phyloP scores from a whole-genome alignment of 306 rosid genomes.

The Dryas octopetala region DNA sequence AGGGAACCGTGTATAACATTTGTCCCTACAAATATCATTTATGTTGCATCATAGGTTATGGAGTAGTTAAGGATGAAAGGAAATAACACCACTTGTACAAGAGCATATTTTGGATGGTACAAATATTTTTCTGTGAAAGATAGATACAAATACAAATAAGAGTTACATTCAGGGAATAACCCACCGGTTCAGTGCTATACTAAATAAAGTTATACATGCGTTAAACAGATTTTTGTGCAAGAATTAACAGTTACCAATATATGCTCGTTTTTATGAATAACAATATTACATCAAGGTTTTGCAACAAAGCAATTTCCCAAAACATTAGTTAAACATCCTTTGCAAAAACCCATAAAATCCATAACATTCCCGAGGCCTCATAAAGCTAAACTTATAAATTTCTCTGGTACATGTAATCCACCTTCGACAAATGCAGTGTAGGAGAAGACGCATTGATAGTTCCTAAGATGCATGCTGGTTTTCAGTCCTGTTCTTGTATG shows the following conservation, averaged over 20 bases:
- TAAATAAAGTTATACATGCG: neutral
- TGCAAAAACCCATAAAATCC: neutral
- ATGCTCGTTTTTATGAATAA: neutral
- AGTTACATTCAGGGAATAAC: no score
- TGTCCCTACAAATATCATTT: neutral
- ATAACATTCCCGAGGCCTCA: no score
- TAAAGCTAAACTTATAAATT: neutral
- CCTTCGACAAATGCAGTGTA: neutral
- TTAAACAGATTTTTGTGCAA: neutral
- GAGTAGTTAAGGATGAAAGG: neutral
- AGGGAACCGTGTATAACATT: neutral
- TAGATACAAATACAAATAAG: no score
- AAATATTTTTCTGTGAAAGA: neutral
- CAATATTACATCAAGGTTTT: no score
- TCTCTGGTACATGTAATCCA: neutral
- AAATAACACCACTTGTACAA: neutral
- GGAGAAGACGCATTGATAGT: no score
- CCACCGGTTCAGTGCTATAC: no score
- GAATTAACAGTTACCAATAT: neutral
- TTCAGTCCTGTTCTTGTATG: no score
- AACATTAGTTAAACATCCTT: neutral
- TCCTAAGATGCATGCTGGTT: no score
- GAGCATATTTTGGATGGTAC: neutral
- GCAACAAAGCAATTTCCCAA: no score
- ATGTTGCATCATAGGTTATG: neutral